A percentile compares a stretch with the other conserved stretches of the same genome.
Conservation (phyloP, 306 rosid species). For the Inga leiocalycina region DNA sequence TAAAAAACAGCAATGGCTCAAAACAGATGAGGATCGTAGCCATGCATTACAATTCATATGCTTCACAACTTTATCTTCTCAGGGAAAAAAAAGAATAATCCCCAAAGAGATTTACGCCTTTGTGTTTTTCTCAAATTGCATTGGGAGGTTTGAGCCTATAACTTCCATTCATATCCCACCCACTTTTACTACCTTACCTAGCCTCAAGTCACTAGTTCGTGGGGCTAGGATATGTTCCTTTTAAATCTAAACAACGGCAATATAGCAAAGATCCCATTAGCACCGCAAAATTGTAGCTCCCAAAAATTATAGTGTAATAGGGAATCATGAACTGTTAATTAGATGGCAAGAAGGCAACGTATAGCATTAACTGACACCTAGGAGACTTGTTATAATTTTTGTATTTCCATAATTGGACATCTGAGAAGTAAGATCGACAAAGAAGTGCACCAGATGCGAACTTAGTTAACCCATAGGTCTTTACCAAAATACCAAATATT, state of each 20-base stretch:
- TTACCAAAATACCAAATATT: neutral
- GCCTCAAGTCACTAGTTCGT: neutral
- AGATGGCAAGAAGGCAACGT: constrained; percentile 12
- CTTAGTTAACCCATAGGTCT: neutral
- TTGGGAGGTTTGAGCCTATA: neutral
- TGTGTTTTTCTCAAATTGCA: neutral
- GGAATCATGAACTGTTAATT: neutral
- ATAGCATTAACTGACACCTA: neutral
- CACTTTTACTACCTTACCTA: neutral
- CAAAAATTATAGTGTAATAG: neutral
- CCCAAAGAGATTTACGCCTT: neutral
- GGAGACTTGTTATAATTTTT: neutral
- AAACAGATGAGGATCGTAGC: constrained; percentile 25
- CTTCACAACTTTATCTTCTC: constrained; percentile 6
- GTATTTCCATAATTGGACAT: neutral
- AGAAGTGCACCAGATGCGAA: neutral
- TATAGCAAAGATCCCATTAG: neutral
- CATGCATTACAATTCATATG: constrained; percentile 36
- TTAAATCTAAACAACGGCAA: constrained; percentile 13
- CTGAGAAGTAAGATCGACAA: neutral
- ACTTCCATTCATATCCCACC: neutral
- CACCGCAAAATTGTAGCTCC: neutral
- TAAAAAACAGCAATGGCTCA: constrained; percentile 51
- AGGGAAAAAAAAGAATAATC: neutral
- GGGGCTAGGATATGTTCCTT: neutral